Percentiles rank a stretch among this genome's conserved stretches.
Evolutionary conservation across 805 yeast species (phyloP).

Genomic region (Candida verbasci): DNA sequence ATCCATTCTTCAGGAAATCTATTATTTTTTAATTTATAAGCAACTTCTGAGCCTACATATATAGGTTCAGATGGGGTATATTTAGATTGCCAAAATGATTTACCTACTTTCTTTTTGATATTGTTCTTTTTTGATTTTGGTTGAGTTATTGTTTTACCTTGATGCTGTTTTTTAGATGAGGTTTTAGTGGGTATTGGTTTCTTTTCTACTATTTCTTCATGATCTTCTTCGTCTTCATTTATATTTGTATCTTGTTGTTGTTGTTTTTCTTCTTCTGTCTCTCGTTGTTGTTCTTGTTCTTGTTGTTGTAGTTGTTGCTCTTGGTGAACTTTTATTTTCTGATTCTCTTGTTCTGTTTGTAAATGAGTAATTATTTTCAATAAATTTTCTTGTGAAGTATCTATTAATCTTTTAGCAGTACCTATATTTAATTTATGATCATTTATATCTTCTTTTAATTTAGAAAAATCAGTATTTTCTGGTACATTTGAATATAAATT

Average conservation of each 20-base stretch:
- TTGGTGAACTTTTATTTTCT: constrained; percentile 14
- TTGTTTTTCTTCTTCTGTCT: not conserved
- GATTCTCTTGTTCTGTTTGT: constrained; percentile 13
- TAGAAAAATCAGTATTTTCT: constrained; percentile 32
- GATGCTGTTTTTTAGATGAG: not conserved
- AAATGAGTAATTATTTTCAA: constrained; percentile 37
- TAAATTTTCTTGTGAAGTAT: constrained; percentile 43
- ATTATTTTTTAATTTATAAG: constrained; percentile 63
- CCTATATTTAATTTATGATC: constrained; percentile 58
- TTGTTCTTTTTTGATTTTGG: constrained; percentile 6
- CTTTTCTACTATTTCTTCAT: constrained; percentile 1
- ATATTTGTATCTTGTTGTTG: not conserved
- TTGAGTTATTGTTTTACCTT: constrained; percentile 9
- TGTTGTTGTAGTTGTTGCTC: constrained; percentile 1
- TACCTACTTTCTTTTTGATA: constrained; percentile 36
- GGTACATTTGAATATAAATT: constrained; percentile 18
- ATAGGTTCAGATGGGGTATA: constrained; percentile 59
- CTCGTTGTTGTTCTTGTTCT: constrained; percentile 1
- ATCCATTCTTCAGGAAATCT: constrained; percentile 91
- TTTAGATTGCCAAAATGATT: constrained; percentile 48
- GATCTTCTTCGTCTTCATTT: constrained; percentile 1
- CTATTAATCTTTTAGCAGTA: constrained; percentile 38
- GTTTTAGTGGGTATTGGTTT: not conserved
- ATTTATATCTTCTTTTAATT: constrained; percentile 36
- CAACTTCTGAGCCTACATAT: constrained; percentile 75